Percentiles rank a stretch among this genome's conserved stretches.
These are phyloP conservation scores for Rehmannia glutinosa DNA, from an alignment of 257 asterid species.

Conservation along the genomic window DNA sequence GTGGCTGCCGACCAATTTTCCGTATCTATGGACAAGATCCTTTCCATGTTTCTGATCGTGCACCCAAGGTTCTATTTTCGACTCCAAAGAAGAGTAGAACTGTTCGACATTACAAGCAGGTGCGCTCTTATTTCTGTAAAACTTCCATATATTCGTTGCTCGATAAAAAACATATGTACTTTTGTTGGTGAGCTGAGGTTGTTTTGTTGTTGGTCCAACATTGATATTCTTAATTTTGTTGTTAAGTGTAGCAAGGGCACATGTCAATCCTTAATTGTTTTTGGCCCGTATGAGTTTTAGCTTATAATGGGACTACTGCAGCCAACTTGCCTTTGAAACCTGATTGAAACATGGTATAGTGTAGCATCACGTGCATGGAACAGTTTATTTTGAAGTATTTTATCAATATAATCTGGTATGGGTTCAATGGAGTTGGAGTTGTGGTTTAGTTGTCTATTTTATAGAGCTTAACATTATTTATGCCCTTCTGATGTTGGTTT, in stretches of 20 bases:
- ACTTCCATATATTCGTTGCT: slow-evolving; percentile 11
- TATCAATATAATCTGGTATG: not conserved
- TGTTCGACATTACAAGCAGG: slow-evolving; percentile 85
- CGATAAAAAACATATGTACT: not conserved
- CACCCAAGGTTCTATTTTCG: slow-evolving; percentile 73
- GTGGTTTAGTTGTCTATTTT: not conserved
- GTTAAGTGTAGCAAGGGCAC: no score
- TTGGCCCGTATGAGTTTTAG: not conserved
- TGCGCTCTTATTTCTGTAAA: slow-evolving; percentile 23
- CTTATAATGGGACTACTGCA: no score
- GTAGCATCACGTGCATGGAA: not conserved
- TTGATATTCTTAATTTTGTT: no score
- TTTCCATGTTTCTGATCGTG: slow-evolving; percentile 52
- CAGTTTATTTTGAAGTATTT: not conserved
- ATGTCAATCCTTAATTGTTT: no score
- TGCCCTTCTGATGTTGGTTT: not conserved
- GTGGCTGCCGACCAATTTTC: slow-evolving; percentile 88
- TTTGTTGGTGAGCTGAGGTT: not conserved
- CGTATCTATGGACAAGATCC: slow-evolving; percentile 89
- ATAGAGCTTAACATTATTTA: not conserved
- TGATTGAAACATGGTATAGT: no score
- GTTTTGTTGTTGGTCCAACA: not conserved
- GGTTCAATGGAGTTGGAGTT: not conserved
- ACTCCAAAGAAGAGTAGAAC: slow-evolving; percentile 71
- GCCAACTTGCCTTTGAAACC: no score